Conservation (phyloP, 345 rosid genomes). For the Rhizophora apiculata region DNA sequence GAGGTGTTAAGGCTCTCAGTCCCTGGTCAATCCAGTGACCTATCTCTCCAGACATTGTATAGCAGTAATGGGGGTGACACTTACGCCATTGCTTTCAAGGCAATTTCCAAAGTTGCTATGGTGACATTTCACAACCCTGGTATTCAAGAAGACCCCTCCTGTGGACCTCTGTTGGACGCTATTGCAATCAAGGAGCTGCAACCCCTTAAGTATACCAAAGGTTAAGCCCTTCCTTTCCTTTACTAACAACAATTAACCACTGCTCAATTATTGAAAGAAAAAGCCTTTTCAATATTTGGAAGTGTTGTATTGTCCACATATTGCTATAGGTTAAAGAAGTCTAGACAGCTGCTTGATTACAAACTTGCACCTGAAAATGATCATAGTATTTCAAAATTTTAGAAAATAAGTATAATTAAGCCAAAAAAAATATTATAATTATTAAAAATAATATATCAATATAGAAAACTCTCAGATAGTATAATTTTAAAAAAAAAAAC, state of each 20-base stretch:
- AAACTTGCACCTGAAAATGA: too few species aligned
- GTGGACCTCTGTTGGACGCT: conserved; percentile 82
- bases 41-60: conserved; percentile 62
- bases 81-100: conserved; percentile 68
- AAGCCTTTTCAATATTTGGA: too few species aligned
- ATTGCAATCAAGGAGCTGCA: conserved; percentile 73
- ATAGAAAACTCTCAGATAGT: too few species aligned
- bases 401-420: too few species aligned
- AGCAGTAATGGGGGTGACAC: conserved; percentile 58
- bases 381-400: too few species aligned
- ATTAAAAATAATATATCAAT: too few species aligned
- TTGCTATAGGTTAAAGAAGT: too few species aligned
- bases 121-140: conserved; percentile 78
- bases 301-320: too few species aligned
- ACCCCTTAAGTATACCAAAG: conserved; percentile 40
- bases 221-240: conserved; percentile 14
- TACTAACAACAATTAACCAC: background rate
- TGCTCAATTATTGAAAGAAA: too few species aligned
- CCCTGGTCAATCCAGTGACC: conserved; percentile 50
- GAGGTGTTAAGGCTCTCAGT: conserved; percentile 56
- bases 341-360: too few species aligned
- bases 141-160: conserved; percentile 72
- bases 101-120: conserved; percentile 42
- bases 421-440: too few species aligned
- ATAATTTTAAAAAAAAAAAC: too few species aligned